A percentile compares a stretch with the other conserved stretches of the same genome.
Evolutionary conservation across 139 green algal genomes (phyloP).

Genomic region (Edaphochlamys debaryana): DNA sequence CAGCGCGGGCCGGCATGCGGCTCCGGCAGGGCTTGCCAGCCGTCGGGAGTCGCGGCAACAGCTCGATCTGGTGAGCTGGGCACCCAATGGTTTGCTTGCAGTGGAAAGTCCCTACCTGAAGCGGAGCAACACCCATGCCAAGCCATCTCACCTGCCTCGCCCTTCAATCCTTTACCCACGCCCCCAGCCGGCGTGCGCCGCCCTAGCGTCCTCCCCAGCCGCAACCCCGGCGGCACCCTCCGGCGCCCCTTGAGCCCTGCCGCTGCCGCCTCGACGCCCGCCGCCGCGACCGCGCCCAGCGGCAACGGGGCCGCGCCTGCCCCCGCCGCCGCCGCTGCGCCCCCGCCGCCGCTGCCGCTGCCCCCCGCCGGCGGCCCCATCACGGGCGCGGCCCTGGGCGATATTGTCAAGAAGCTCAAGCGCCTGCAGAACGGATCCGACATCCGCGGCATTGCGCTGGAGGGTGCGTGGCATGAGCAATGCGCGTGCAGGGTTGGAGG

Average conservation of each 20-base stretch:
- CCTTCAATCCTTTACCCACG: too few relatives aligned
- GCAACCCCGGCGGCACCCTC: background rate
- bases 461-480: slow-evolving; percentile 49
- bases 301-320: background rate
- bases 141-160: too few relatives aligned
- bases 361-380: slow-evolving; percentile 14
- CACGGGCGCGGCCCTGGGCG: slow-evolving; percentile 43
- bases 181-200: too few relatives aligned
- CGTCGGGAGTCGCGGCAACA: too few relatives aligned
- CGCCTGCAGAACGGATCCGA: slow-evolving; percentile 93
- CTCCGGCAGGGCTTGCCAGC: too few relatives aligned
- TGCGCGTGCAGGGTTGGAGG: too few relatives aligned
- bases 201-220: background rate
- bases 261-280: background rate
- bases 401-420: slow-evolving; percentile 56
- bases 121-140: too few relatives aligned
- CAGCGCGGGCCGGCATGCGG: too few relatives aligned
- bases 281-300: background rate
- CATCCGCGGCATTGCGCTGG: slow-evolving; percentile 90
- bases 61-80: too few relatives aligned
- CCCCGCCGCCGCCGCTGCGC: background rate
- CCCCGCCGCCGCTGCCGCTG: background rate
- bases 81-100: too few relatives aligned
- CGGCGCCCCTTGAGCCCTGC: too few relatives aligned
- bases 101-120: too few relatives aligned